Conservation (phyloP, 306 rosid genomes). For the Boehmeria nivea region DNA sequence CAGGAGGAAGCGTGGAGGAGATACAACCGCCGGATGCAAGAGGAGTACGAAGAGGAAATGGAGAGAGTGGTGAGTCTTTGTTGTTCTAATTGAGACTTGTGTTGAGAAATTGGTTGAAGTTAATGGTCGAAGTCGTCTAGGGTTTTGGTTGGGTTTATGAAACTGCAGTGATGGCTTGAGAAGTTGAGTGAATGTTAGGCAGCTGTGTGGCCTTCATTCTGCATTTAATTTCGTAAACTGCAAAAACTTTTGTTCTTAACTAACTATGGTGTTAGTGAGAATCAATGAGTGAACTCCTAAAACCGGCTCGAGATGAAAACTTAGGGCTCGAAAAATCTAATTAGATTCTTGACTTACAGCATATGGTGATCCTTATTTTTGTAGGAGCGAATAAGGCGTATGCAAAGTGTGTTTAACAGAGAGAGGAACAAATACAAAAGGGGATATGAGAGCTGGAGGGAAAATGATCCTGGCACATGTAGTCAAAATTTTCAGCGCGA, state of each 20-base stretch:
- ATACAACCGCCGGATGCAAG: conserved; percentile 77
- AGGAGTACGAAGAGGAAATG: conserved; percentile 96
- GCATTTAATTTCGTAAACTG: too few relatives aligned
- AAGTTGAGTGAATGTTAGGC: too few relatives aligned
- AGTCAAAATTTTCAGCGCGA: conserved; percentile 85
- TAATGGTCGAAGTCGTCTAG: not conserved
- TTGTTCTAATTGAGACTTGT: not conserved
- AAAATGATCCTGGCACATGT: conserved; percentile 42
- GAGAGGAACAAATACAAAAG: conserved; percentile 81
- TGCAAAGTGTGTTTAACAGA: conserved; percentile 96
- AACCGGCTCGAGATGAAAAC: too few relatives aligned
- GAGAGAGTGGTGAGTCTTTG: conserved; percentile 77
- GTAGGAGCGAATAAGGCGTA: conserved; percentile 95
- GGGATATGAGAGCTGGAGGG: conserved; percentile 85
- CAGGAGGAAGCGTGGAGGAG: conserved; percentile 92
- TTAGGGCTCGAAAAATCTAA: too few relatives aligned
- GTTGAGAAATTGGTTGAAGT: not conserved
- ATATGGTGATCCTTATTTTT: conserved; percentile 18
- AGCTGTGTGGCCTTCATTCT: too few relatives aligned
- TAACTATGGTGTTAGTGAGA: not conserved
- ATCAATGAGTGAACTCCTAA: not conserved
- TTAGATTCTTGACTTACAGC: too few relatives aligned
- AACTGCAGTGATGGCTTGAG: too few relatives aligned
- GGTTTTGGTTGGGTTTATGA: too few relatives aligned
- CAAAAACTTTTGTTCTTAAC: too few relatives aligned